Percentiles rank a stretch among this genome's conserved stretches.
These are phyloP conservation scores for Penicillium paneum DNA, from an alignment of 2,329 filamentous ascomycete species.

Conservation along the genomic window DNA sequence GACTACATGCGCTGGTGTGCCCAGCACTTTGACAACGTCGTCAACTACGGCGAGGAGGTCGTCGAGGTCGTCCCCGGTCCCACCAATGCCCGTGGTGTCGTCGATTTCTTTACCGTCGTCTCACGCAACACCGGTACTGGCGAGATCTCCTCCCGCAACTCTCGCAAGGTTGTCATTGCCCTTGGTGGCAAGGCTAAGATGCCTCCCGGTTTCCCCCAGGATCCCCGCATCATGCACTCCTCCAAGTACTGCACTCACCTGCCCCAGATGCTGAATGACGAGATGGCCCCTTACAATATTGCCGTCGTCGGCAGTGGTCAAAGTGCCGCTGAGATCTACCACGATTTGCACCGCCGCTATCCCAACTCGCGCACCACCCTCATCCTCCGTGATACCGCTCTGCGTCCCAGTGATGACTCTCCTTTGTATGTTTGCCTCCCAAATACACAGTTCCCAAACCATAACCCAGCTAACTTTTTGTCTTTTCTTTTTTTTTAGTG, in stretches of 20 bases:
- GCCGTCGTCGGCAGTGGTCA: conserved; percentile 87
- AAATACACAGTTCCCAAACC: background rate
- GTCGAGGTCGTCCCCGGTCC: conserved; percentile 64
- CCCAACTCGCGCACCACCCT: conserved; percentile 75
- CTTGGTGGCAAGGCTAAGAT: conserved; percentile 67
- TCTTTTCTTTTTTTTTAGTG: conserved; percentile 51
- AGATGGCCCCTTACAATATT: conserved; percentile 59
- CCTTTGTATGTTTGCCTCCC: conserved; percentile 67
- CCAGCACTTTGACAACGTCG: conserved; percentile 67
- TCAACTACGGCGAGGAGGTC: conserved; percentile 76
- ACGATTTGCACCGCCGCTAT: conserved; percentile 77
- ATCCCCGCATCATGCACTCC: conserved; percentile 77
- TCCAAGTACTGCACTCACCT: conserved; percentile 67
- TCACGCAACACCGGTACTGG: conserved; percentile 58
- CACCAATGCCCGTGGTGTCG: conserved; percentile 45
- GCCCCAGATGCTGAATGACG: conserved; percentile 39
- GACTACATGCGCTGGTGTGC: conserved; percentile 96
- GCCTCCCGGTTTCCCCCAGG: conserved; percentile 65
- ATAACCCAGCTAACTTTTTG: conserved; percentile 3
- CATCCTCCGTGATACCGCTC: conserved; percentile 76
- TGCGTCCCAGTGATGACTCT: conserved; percentile 90
- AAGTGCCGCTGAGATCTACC: conserved; percentile 92
- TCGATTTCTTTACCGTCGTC: conserved; percentile 65
- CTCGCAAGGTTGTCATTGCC: conserved; percentile 60
- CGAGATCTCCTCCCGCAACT: conserved; percentile 37